Evolutionary conservation across 139 green algal genomes (phyloP), one percentile per base, ranked within the genome.

Genomic region (Astrephomene gubernaculifera): DNA sequence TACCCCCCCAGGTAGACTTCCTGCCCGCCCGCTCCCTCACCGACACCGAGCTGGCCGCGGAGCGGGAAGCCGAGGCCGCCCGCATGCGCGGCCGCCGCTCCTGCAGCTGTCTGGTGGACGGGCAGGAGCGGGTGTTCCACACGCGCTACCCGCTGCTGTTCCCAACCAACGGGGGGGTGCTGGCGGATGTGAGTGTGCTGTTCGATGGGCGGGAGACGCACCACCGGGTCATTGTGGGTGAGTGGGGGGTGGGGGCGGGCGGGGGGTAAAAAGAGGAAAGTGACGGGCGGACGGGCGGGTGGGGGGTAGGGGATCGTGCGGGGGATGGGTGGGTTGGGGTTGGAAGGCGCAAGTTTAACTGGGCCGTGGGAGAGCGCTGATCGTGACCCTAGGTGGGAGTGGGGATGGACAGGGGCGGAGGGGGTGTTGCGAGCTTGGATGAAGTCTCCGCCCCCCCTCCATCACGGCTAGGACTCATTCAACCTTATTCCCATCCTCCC

Each of bases 1-100:
- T n/a, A n/a, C n/a, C 12, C 49, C 49, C 19, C 14, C 86, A 96
- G 92, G 96, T 98, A 31, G 95, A 98, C 54, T 96, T 98, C 73
- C 43, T 96, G 53, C 81, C 91, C 2, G 88, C 88, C 3, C 85
- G 80, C 8, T 86, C 81, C 0, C 81, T 95, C 25, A 89, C 54
- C 2, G 60, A 86, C 1, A 91, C 93, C 70, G 90, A 94, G 74
- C 49, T 93, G 69, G 86, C 82, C 25, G 79, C 68, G 29, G 87
- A 90, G 87, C 63, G 86, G 0, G 75, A 75, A 73, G 69, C 86
- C 4, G 88, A 84, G 74, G 49, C 79, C 38, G 79, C 41, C 7
- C 61, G 71, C 35, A 65, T 63, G 63, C 49, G 53, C 24, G 45
- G n/a, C 10, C 67, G 76, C 29, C 79, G 71, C 44, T 75, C 63